A percentile compares a stretch with the other conserved stretches of the same genome.
Evolutionary conservation across 805 yeast species (phyloP).

Genomic region (Ogataea nonfermentans): DNA sequence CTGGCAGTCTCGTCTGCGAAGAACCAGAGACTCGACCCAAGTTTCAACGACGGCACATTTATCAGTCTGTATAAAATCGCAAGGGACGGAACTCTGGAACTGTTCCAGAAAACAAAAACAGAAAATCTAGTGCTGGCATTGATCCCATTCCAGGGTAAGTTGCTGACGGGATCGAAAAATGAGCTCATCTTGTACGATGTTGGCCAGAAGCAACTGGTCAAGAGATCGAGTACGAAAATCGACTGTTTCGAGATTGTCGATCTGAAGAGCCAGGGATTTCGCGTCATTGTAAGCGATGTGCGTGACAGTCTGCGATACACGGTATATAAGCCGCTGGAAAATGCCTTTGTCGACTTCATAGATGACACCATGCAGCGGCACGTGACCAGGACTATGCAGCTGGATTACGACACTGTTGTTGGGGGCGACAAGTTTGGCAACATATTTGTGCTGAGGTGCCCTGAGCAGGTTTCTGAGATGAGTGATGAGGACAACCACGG

Average conservation of each 20-base stretch:
- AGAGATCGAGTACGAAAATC: conserved; percentile 54
- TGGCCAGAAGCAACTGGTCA: conserved; percentile 76
- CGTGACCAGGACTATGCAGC: conserved; percentile 52
- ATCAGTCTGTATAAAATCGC: conserved; percentile 39
- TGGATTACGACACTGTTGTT: conserved; percentile 74
- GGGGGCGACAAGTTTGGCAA: conserved; percentile 92
- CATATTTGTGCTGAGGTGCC: conserved; percentile 62
- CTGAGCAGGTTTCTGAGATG: conserved; percentile 45
- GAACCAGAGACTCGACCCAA: conserved; percentile 33
- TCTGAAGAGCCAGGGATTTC: conserved; percentile 51
- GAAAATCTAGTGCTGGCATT: conserved; percentile 49
- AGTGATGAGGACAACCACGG: conserved; percentile 52
- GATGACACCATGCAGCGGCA: conserved; percentile 72
- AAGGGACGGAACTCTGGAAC: conserved; percentile 39
- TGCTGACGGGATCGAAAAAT: conserved; percentile 58
- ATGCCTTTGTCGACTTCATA: conserved; percentile 58
- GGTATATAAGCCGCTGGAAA: conserved; percentile 46
- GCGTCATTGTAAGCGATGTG: conserved; percentile 72
- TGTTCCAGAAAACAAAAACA: conserved; percentile 60
- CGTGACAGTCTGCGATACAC: conserved; percentile 61
- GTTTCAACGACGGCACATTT: conserved; percentile 24
- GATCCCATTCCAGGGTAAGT: conserved; percentile 52
- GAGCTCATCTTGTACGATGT: conserved; percentile 61
- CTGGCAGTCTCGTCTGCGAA: conserved; percentile 47
- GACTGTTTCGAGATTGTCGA: conserved; percentile 49